These are phyloP conservation scores for Candida pseudoviswanathii DNA, from an alignment of 1,139 yeast genomes.

Conservation along the genomic window DNA sequence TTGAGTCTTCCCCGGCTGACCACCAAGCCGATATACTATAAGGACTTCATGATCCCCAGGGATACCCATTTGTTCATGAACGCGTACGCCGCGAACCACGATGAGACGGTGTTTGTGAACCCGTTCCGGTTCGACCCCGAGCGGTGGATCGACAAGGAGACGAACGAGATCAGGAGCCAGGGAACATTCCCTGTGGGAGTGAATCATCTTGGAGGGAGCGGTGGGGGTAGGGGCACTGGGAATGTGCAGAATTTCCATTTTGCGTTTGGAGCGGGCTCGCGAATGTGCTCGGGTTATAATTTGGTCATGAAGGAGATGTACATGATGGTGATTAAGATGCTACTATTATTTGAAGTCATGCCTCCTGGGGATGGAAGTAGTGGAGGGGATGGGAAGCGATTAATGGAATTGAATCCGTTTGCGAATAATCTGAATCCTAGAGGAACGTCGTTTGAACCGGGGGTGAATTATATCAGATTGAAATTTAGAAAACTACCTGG, in stretches of 20 bases:
- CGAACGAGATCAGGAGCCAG: no score
- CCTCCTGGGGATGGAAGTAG: constrained; percentile 15
- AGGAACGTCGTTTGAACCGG: constrained; percentile 65
- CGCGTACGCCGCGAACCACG: constrained; percentile 73
- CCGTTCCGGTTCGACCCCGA: constrained; percentile 60
- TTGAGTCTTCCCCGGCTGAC: constrained; percentile 65
- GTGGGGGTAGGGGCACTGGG: no score
- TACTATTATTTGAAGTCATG: constrained; percentile 39
- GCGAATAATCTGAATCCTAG: constrained; percentile 48
- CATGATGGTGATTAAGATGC: constrained; percentile 33
- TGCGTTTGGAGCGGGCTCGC: constrained; percentile 69
- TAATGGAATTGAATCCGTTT: constrained; percentile 54
- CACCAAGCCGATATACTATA: constrained; percentile 47
- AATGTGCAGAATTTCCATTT: constrained; percentile 31
- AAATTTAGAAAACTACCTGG: constrained; percentile 25
- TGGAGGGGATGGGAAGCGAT: background rate
- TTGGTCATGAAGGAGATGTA: constrained; percentile 68
- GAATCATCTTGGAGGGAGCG: no score
- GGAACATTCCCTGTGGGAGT: no score
- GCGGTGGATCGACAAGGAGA: constrained; percentile 48
- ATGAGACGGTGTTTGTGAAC: constrained; percentile 42
- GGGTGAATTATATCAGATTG: constrained; percentile 37
- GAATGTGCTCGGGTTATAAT: constrained; percentile 69
- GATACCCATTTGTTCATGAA: constrained; percentile 65
- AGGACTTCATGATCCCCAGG: constrained; percentile 47